These are phyloP conservation scores for Tuber umbilicatum DNA, from an alignment of 495 filamentous ascomycete species.

Conservation along the genomic window DNA sequence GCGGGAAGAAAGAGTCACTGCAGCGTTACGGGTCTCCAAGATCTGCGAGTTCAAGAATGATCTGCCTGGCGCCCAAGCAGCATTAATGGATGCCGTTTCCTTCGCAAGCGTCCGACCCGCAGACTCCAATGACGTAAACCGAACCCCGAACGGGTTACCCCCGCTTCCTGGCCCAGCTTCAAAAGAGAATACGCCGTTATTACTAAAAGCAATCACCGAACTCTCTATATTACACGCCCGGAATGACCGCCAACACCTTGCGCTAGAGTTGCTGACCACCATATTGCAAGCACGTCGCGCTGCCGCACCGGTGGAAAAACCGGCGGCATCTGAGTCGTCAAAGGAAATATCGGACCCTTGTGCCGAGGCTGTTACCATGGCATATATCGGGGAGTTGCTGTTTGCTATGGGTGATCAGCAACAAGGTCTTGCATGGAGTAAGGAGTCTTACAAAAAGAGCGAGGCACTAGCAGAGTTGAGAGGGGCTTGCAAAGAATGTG, in stretches of 20 bases:
- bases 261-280: slow-evolving; percentile 81
- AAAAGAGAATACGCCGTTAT: slow-evolving; percentile 50
- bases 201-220: slow-evolving; percentile 66
- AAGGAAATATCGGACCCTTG: slow-evolving; percentile 52
- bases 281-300: slow-evolving; percentile 64
- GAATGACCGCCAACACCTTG: slow-evolving; percentile 53
- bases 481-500: slow-evolving; percentile 62
- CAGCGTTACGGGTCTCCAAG: slow-evolving; percentile 20
- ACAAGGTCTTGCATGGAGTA: slow-evolving; percentile 74
- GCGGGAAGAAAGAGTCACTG: slow-evolving; percentile 11
- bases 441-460: slow-evolving; percentile 47
- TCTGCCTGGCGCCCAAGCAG: slow-evolving; percentile 7
- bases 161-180: neutral
- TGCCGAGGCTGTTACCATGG: slow-evolving; percentile 76
- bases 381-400: slow-evolving; percentile 89
- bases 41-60: slow-evolving; percentile 23
- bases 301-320: slow-evolving; percentile 31
- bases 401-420: slow-evolving; percentile 56
- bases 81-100: slow-evolving; percentile 12
- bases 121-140: neutral
- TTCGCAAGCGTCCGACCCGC: neutral
- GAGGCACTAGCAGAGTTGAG: slow-evolving; percentile 50
- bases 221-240: slow-evolving; percentile 70
- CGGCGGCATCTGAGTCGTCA: slow-evolving; percentile 59
- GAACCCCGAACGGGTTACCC: slow-evolving; percentile 5